Evolutionary conservation across 1,284 basidiomycete species (phyloP), one percentile per base, ranked within the genome.

Genomic region (Veloboletus limbatus): DNA sequence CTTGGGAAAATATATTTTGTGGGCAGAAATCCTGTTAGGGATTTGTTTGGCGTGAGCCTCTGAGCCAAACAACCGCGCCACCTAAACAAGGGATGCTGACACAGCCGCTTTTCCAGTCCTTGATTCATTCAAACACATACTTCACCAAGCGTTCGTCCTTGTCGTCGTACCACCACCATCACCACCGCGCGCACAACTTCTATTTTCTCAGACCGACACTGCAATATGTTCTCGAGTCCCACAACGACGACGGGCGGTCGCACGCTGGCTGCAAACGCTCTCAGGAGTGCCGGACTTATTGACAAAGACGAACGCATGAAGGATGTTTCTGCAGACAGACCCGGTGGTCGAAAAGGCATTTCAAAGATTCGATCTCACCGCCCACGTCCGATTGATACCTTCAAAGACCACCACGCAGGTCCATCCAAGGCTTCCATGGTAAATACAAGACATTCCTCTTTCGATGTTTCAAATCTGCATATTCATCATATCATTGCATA

Each of bases 281-380:
- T 88, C 21, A 80, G 81, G 50, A 77, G 69, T 40, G 85, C 82
- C 2, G 86, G 86, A 34, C 79, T 88, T 57, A 81, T 83, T 52
- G 85, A 88, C 71, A 71, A 77, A 47, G 85, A 88, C 62, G 71
- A 79, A 45, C 76, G 71, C 56, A 88, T 88, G 85, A 77, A 77
- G 48, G 85, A 88, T 57, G 69, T 71, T 27, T 72, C 74, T 13
- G 32, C 43, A 8, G 81, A 85, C 67, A 81, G 72, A 54, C 82
- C 81, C 4, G 82, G 81, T 42, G 83, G 83, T 14, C 76, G 84
- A 54, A 88, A 88, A 63, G 78, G 77, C 33, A 54, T 73, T 14
- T 71, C 74, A 39, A 85, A 82, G 69, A 65, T 73, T 52, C 78
- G 82, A 30, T 71, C 78, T 2, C 80, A 83, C 60, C 75, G 80